Conservation (phyloP, 768 basidiomycete species). For the Tricholoma terreum region DNA sequence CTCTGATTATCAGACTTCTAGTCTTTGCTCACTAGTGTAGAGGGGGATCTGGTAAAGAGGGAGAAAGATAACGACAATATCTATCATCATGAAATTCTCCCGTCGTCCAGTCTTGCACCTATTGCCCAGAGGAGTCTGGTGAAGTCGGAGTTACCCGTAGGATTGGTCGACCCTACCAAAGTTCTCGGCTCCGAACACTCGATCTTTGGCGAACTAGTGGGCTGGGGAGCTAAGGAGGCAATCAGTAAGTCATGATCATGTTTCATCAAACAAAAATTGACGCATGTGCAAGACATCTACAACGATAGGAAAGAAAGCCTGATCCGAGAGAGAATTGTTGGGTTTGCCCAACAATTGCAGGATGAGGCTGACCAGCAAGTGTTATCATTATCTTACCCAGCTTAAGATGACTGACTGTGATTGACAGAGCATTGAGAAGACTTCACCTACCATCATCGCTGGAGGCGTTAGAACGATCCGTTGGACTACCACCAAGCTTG, state of each 20-base stretch:
- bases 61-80: constrained; percentile 94
- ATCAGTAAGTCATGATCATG: constrained; percentile 55
- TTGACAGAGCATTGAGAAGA: constrained; percentile 55
- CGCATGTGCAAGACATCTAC: constrained; percentile 66
- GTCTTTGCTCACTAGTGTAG: constrained; percentile 74
- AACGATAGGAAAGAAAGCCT: constrained; percentile 74
- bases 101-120: constrained; percentile 59
- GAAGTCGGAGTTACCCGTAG: constrained; percentile 52
- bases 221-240: constrained; percentile 87
- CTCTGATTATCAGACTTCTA: constrained; percentile 29
- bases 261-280: not conserved
- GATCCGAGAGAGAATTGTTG: constrained; percentile 63
- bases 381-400: not conserved
- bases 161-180: constrained; percentile 55
- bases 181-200: constrained; percentile 51
- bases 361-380: constrained; percentile 59
- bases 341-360: constrained; percentile 60
- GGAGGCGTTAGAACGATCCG: constrained; percentile 82
- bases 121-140: constrained; percentile 69
- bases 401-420: not conserved
- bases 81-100: constrained; percentile 85
- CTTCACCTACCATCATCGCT: constrained; percentile 82
- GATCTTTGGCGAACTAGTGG: constrained; percentile 72
- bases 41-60: constrained; percentile 65
- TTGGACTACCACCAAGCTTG: constrained; percentile 86